A percentile compares a stretch with the other conserved stretches of the same genome.
These are phyloP conservation scores for Botryosphaeria dothidea DNA, from an alignment of 2,329 filamentous ascomycete genomes.

Conservation along the genomic window DNA sequence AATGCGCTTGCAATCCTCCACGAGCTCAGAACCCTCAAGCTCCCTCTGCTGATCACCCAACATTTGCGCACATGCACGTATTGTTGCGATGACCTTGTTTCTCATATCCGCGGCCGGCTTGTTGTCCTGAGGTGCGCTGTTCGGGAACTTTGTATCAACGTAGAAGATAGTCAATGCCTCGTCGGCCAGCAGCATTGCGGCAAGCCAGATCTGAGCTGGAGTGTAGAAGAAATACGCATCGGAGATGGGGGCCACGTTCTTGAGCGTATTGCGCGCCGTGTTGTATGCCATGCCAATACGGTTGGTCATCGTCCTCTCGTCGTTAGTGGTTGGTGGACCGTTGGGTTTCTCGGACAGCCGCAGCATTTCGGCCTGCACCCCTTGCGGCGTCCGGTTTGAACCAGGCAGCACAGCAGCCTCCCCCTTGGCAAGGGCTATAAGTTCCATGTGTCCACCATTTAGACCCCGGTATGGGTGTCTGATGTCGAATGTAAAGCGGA, in stretches of 20 bases:
- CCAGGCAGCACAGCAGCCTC: slow-evolving; percentile 46
- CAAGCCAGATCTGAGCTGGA: slow-evolving; percentile 89
- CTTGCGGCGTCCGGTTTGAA: slow-evolving; percentile 22
- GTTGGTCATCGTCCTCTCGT: slow-evolving; percentile 31
- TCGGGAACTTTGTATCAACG: slow-evolving; percentile 45
- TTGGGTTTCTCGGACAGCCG: slow-evolving; percentile 28
- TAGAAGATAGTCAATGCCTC: slow-evolving; percentile 56
- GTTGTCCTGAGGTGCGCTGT: slow-evolving; percentile 6
- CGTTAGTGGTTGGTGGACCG: slow-evolving; percentile 20
- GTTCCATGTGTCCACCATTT: slow-evolving; percentile 82
- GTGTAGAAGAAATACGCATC: slow-evolving; percentile 98
- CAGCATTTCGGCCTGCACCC: slow-evolving; percentile 32
- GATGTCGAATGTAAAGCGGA: slow-evolving; percentile 92
- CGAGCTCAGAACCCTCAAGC: slow-evolving; percentile 19
- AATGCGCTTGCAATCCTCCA: slow-evolving; percentile 52
- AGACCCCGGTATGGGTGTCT: slow-evolving; percentile 86
- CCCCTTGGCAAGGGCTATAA: slow-evolving; percentile 67
- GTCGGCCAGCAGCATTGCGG: slow-evolving; percentile 76
- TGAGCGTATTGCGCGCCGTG: slow-evolving; percentile 48
- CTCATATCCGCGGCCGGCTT: slow-evolving; percentile 24
- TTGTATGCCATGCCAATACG: slow-evolving; percentile 67
- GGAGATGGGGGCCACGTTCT: slow-evolving; percentile 76
- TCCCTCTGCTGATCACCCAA: slow-evolving; percentile 35
- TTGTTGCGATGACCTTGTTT: slow-evolving; percentile 38
- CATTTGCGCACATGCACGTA: slow-evolving; percentile 42